Evolutionary conservation across 768 basidiomycete species (phyloP).

Genomic region (Lanmaoa pseudosensibilis): DNA sequence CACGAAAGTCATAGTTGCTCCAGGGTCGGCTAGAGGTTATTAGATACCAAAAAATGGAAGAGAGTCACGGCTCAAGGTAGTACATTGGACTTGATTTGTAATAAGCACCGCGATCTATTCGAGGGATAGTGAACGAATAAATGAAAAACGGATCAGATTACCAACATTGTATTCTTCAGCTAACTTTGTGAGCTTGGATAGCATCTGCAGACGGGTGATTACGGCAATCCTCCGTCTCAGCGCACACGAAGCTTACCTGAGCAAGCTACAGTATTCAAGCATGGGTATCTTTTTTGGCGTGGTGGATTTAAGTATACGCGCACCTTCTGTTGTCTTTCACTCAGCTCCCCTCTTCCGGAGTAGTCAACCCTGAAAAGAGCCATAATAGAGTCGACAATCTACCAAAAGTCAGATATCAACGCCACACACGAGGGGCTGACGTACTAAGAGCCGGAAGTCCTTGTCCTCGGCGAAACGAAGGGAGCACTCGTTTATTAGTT

Average conservation of each 20-base stretch:
- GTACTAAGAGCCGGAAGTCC: constrained; percentile 70
- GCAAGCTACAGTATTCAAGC: constrained; percentile 57
- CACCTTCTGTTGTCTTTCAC: constrained; percentile 91
- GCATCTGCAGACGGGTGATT: constrained; percentile 54
- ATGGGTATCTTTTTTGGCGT: constrained; percentile 8
- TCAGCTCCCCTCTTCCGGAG: constrained; percentile 90
- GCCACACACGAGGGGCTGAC: not conserved
- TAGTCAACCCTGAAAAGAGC: constrained; percentile 94
- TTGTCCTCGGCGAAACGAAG: constrained; percentile 88
- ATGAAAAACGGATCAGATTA: not conserved
- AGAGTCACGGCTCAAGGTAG: constrained; percentile 1
- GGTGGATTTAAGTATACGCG: not conserved
- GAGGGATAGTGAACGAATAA: constrained; percentile 8
- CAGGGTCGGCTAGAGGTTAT: constrained; percentile 74
- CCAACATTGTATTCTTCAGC: constrained; percentile 87
- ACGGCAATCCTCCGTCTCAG: not conserved
- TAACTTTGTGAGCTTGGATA: constrained; percentile 87
- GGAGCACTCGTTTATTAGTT: constrained; percentile 87
- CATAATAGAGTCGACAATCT: constrained; percentile 98
- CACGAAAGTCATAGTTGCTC: constrained; percentile 93
- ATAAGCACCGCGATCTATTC: constrained; percentile 77
- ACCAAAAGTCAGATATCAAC: constrained; percentile 11
- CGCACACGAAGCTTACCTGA: constrained; percentile 50
- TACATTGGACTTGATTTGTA: constrained; percentile 93
- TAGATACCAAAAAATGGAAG: not conserved